Evolutionary conservation across 495 filamentous ascomycete genomes (phyloP).

Genomic region (Xylaria nigripes): DNA sequence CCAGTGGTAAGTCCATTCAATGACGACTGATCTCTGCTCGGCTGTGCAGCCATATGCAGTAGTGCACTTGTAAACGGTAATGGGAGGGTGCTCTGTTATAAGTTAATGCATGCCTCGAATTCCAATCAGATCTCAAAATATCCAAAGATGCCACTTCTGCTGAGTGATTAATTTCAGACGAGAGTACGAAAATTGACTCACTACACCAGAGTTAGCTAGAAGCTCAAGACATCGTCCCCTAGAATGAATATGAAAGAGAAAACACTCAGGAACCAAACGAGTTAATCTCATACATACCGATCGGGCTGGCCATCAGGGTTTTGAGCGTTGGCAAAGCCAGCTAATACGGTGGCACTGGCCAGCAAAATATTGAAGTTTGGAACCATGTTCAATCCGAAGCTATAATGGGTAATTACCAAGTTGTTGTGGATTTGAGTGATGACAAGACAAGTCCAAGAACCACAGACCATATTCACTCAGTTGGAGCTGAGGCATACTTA

Average conservation of each 20-base stretch:
- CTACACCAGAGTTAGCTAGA: conserved; percentile 4
- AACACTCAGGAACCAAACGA: background rate
- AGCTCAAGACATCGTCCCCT: background rate
- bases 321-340: conserved; percentile 6
- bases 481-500: background rate
- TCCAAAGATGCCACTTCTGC: background rate
- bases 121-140: background rate
- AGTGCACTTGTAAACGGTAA: conserved; percentile 52
- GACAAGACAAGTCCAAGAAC: background rate
- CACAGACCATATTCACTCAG: background rate
- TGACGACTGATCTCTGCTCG: conserved; percentile 45
- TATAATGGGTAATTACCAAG: background rate
- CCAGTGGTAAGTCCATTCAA: conserved; percentile 63
- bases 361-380: conserved; percentile 10
- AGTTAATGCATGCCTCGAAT: background rate
- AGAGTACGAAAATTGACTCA: background rate
- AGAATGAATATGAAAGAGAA: background rate
- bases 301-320: conserved; percentile 8
- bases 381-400: background rate
- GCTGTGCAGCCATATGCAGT: conserved; percentile 43
- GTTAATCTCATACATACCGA: background rate
- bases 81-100: conserved; percentile 40
- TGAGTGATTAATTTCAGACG: background rate
- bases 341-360: background rate
- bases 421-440: background rate